Conservation (phyloP, 2,329 filamentous ascomycete genomes). For the Fusarium palustre region DNA sequence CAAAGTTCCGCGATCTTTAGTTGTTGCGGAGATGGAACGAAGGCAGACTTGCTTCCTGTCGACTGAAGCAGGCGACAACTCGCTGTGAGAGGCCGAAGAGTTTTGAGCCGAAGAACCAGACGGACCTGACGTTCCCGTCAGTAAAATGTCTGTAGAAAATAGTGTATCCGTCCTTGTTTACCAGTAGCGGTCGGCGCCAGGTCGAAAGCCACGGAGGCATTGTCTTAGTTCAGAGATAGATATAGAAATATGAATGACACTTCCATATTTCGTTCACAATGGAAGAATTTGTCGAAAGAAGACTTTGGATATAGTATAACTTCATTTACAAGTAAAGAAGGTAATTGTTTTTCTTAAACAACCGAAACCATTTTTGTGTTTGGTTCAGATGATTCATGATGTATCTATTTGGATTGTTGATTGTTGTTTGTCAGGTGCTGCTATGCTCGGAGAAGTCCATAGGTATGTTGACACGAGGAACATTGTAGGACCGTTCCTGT, state of each 20-base stretch:
- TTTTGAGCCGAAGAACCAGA: not conserved
- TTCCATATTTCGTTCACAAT: constrained; percentile 5
- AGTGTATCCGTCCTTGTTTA: constrained; percentile 1
- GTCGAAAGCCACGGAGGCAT: not conserved
- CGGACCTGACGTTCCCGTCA: not conserved
- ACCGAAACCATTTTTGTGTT: not conserved
- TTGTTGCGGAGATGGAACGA: constrained; percentile 45
- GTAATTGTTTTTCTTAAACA: not conserved
- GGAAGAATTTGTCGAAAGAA: not conserved
- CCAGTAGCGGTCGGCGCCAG: constrained; percentile 2
- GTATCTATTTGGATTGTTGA: not conserved
- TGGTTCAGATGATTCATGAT: constrained; percentile 6
- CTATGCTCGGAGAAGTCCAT: not conserved
- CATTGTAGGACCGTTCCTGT: not conserved
- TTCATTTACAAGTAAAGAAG: not conserved
- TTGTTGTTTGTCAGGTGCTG: constrained; percentile 3
- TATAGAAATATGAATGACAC: not conserved
- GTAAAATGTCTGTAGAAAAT: not conserved
- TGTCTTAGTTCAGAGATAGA: constrained; percentile 3
- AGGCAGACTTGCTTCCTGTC: not conserved
- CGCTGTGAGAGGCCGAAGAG: not conserved
- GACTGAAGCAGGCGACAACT: not conserved
- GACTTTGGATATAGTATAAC: too few relatives aligned
- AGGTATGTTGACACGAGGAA: constrained; percentile 3
- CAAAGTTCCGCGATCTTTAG: constrained; percentile 40